Conservation (phyloP, 805 yeast species). For the Candida michaelii region DNA sequence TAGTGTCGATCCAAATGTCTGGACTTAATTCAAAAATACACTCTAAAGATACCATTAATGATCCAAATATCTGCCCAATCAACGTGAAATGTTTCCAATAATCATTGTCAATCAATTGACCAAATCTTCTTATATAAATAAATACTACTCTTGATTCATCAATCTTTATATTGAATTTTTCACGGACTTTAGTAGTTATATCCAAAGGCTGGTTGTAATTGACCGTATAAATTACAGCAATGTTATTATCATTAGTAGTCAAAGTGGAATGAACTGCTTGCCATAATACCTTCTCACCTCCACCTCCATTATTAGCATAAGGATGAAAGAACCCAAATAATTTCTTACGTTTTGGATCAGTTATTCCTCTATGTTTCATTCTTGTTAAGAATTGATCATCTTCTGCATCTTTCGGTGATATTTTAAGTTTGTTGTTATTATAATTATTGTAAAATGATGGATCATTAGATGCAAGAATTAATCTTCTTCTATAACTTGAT, state of each 20-base stretch:
- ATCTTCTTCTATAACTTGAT: constrained; percentile 39
- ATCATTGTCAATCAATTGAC: constrained; percentile 63
- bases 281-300: constrained; percentile 97
- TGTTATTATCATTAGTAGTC: constrained; percentile 42
- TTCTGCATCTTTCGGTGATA: constrained; percentile 28
- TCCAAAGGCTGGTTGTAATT: constrained; percentile 50
- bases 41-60: constrained; percentile 64
- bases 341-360: constrained; percentile 39
- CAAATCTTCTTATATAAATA: constrained; percentile 52
- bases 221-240: constrained; percentile 74
- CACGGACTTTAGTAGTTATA: constrained; percentile 51
- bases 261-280: constrained; percentile 80
- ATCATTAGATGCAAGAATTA: constrained; percentile 32
- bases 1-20: constrained; percentile 91
- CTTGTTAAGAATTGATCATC: constrained; percentile 19
- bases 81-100: constrained; percentile 81
- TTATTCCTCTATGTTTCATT: constrained; percentile 31
- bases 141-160: constrained; percentile 53
- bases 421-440: constrained; percentile 35
- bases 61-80: constrained; percentile 85
- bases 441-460: constrained; percentile 42
- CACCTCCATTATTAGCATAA: constrained; percentile 94
- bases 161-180: constrained; percentile 54
- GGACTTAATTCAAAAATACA: constrained; percentile 72
- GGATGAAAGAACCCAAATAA: constrained; percentile 93